phyloP scores from a whole-genome alignment of 2,329 filamentous ascomycete genomes.

The Hyphodiscus sp. region DNA sequence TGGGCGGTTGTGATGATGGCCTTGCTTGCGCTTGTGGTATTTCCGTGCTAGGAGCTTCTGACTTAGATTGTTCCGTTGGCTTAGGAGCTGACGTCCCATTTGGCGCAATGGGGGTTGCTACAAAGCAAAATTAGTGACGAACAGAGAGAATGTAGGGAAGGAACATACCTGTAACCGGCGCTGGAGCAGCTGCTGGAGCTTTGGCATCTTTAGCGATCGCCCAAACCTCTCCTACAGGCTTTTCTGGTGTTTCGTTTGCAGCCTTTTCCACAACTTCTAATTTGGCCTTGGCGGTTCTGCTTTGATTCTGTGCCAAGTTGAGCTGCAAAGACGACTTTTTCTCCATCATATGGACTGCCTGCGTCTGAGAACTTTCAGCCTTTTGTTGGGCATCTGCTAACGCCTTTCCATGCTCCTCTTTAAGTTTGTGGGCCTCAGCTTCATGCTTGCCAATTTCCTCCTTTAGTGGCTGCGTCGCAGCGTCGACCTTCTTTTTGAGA shows the following conservation, averaged over 20 bases:
- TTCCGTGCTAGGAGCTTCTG: constrained; percentile 10
- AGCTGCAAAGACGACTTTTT: constrained; percentile 70
- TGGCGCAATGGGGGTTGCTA: constrained; percentile 6
- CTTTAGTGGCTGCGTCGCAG: constrained; percentile 53
- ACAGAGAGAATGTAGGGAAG: neutral
- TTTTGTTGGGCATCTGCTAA: constrained; percentile 45
- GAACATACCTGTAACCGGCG: constrained; percentile 10
- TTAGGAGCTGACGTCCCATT: constrained; percentile 3
- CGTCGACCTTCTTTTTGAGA: constrained; percentile 58
- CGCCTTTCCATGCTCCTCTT: constrained; percentile 42
- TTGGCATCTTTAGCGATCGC: constrained; percentile 66
- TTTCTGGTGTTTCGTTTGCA: constrained; percentile 76
- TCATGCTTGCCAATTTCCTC: constrained; percentile 36
- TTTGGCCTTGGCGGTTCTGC: constrained; percentile 60
- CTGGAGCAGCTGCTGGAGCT: constrained; percentile 29
- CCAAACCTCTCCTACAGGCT: constrained; percentile 82
- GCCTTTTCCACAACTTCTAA: constrained; percentile 74
- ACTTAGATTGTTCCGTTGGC: constrained; percentile 19
- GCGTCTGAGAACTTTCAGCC: constrained; percentile 27
- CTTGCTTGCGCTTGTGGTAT: constrained; percentile 5
- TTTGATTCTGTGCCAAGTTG: constrained; percentile 71
- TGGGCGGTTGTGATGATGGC: constrained; percentile 8
- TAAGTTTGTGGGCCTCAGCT: constrained; percentile 42
- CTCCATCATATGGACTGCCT: constrained; percentile 64
- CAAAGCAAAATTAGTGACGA: neutral